Conservation (phyloP, 306 rosid genomes). For the Astragalus membranaceus region DNA sequence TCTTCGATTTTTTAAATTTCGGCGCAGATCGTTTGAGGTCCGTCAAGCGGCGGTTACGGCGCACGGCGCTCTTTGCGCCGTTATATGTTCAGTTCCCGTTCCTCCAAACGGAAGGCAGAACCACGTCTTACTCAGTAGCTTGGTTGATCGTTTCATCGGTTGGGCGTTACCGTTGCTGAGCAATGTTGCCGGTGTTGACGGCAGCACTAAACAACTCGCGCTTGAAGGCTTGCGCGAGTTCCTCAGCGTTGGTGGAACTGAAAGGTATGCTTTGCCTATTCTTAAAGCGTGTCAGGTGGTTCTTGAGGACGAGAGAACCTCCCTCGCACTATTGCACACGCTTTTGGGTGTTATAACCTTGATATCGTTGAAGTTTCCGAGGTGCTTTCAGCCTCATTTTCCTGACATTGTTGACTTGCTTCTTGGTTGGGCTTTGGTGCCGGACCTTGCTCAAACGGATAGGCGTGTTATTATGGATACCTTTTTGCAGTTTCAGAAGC, state of each 20-base stretch:
- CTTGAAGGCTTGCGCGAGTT: constrained; percentile 76
- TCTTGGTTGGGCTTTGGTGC: constrained; percentile 81
- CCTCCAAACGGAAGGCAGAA: constrained; percentile 70
- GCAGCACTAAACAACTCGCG: constrained; percentile 60
- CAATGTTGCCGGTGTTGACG: constrained; percentile 46
- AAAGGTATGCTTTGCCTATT: constrained; percentile 72
- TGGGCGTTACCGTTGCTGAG: constrained; percentile 87
- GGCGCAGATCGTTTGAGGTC: constrained; percentile 54
- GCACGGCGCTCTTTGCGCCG: constrained; percentile 77
- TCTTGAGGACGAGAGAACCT: constrained; percentile 93
- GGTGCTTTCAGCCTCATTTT: constrained; percentile 83
- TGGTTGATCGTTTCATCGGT: constrained; percentile 79
- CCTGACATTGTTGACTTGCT: constrained; percentile 82
- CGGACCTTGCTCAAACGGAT: constrained; percentile 63
- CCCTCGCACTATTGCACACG: constrained; percentile 54
- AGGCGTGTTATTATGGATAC: constrained; percentile 68
- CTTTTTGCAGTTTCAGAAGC: constrained; percentile 89
- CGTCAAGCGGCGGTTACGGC: constrained; percentile 73
- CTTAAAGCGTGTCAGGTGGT: constrained; percentile 85
- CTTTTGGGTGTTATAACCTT: constrained; percentile 65
- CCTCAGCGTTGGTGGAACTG: constrained; percentile 70
- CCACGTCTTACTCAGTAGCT: constrained; percentile 54
- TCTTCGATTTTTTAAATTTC: not conserved
- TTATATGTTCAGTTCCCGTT: constrained; percentile 53
- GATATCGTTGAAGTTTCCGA: constrained; percentile 66